phyloP scores from a whole-genome alignment of 2,329 filamentous ascomycete genomes.

The Scopulariopsis brevicaulis region DNA sequence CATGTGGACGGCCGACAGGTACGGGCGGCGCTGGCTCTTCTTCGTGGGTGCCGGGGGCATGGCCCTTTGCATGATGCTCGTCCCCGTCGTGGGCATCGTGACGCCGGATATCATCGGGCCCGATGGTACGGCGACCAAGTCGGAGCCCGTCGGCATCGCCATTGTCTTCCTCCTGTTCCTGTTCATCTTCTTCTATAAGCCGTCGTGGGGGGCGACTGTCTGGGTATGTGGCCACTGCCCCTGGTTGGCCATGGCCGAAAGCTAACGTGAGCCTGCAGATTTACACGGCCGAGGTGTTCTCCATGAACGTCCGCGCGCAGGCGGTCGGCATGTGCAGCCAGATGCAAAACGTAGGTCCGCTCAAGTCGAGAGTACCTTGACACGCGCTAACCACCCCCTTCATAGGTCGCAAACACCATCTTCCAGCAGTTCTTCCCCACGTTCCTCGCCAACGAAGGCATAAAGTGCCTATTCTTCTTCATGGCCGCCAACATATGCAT shows the following conservation, averaged over 20 bases:
- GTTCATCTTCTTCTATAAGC: slow-evolving; percentile 58
- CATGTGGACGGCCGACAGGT: slow-evolving; percentile 62
- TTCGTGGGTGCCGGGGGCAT: slow-evolving; percentile 59
- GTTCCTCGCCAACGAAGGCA: slow-evolving; percentile 45
- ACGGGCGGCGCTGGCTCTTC: slow-evolving; percentile 58
- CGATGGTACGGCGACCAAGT: slow-evolving; percentile 29
- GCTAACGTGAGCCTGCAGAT: slow-evolving; percentile 21
- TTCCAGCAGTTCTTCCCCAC: slow-evolving; percentile 62
- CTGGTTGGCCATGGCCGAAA: too few species aligned
- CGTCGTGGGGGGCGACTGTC: slow-evolving; percentile 56
- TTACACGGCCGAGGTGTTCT: slow-evolving; percentile 59
- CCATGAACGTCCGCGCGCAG: slow-evolving; percentile 61
- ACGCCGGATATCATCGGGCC: not conserved
- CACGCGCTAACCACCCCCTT: slow-evolving; percentile 19
- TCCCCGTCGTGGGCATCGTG: slow-evolving; percentile 28
- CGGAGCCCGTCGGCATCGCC: slow-evolving; percentile 46
- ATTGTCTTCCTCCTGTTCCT: slow-evolving; percentile 60
- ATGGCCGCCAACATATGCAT: slow-evolving; percentile 48
- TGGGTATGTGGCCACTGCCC: slow-evolving; percentile 26
- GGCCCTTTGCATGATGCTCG: slow-evolving; percentile 59
- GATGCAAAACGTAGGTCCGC: slow-evolving; percentile 32
- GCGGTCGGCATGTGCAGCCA: slow-evolving; percentile 53
- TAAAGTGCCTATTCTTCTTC: slow-evolving; percentile 49
- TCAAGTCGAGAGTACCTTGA: too few species aligned
- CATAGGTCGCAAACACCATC: slow-evolving; percentile 44